These are phyloP conservation scores for Mrakia hoshinonis DNA, from an alignment of 768 basidiomycete genomes.

Conservation along the genomic window DNA sequence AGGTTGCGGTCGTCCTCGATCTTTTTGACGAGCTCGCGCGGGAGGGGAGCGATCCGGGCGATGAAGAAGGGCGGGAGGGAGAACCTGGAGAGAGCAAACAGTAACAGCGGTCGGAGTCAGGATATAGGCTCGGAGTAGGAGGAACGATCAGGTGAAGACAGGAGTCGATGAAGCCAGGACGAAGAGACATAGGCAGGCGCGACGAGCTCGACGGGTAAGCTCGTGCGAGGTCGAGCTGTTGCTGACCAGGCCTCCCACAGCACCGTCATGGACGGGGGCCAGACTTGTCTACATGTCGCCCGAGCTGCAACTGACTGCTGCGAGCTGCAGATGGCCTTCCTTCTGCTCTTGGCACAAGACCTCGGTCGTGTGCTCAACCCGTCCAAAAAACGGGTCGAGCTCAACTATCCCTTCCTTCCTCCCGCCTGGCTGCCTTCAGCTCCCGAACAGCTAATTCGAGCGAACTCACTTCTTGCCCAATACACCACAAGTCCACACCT, in stretches of 20 bases:
- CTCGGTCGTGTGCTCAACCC: not conserved
- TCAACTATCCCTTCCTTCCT: not conserved
- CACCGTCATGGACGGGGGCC: too few species aligned
- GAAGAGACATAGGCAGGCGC: not conserved
- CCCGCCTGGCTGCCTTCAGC: not conserved
- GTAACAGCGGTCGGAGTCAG: not conserved
- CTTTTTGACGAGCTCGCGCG: not conserved
- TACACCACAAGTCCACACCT: not conserved
- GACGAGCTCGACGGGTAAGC: not conserved
- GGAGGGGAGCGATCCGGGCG: not conserved
- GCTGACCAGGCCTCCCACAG: too few species aligned
- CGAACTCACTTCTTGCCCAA: slow-evolving; percentile 9
- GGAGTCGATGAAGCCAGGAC: not conserved
- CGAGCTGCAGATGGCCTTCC: too few species aligned
- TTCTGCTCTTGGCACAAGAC: too few species aligned
- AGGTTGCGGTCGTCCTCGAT: not conserved
- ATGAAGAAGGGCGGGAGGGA: not conserved
- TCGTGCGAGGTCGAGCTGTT: too few species aligned
- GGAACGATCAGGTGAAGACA: too few species aligned
- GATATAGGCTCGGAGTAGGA: not conserved
- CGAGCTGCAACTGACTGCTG: too few species aligned
- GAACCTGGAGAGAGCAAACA: not conserved
- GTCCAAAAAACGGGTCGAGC: not conserved
- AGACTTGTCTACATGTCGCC: too few species aligned
- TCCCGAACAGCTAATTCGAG: not conserved